Conservation (phyloP, 108 stramenopile species). For the Nitzschia sp. region DNA sequence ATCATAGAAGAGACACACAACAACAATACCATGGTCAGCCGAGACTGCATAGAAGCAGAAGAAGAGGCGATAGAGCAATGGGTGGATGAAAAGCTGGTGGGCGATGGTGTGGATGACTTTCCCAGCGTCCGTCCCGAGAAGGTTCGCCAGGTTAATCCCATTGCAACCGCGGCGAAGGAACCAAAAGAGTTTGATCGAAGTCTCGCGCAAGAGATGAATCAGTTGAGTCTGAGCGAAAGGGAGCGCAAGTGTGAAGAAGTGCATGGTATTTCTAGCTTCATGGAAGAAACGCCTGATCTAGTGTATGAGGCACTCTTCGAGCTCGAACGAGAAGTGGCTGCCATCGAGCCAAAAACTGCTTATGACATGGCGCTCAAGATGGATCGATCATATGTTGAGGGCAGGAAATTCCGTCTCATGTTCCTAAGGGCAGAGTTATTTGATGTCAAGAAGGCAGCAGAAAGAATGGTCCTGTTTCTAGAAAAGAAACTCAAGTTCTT, state of each 20-base stretch:
- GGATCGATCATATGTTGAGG: slow-evolving; percentile 22
- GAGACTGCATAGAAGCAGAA: not conserved
- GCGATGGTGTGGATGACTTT: not conserved
- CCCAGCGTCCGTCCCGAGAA: not conserved
- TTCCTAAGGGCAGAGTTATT: slow-evolving; percentile 46
- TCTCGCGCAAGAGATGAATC: slow-evolving; percentile 11
- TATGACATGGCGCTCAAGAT: slow-evolving; percentile 14
- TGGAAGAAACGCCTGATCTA: slow-evolving; percentile 15
- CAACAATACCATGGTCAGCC: too few relatives aligned
- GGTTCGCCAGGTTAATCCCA: not conserved
- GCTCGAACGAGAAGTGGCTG: not conserved
- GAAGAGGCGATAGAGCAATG: not conserved
- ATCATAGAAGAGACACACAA: too few relatives aligned
- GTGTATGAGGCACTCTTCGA: not conserved
- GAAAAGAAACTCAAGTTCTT: slow-evolving; percentile 40
- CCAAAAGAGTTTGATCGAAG: not conserved
- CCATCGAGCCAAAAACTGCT: not conserved
- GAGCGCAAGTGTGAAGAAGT: slow-evolving; percentile 9
- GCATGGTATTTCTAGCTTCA: slow-evolving; percentile 4
- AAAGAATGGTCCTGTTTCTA: slow-evolving; percentile 26
- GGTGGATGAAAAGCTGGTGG: not conserved
- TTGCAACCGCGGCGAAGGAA: not conserved
- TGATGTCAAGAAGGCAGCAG: slow-evolving; percentile 36
- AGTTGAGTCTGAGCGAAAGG: slow-evolving; percentile 8
- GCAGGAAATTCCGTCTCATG: slow-evolving; percentile 35